Evolutionary conservation across 2,329 filamentous ascomycete species (phyloP).

Genomic region (Fusarium globosum): DNA sequence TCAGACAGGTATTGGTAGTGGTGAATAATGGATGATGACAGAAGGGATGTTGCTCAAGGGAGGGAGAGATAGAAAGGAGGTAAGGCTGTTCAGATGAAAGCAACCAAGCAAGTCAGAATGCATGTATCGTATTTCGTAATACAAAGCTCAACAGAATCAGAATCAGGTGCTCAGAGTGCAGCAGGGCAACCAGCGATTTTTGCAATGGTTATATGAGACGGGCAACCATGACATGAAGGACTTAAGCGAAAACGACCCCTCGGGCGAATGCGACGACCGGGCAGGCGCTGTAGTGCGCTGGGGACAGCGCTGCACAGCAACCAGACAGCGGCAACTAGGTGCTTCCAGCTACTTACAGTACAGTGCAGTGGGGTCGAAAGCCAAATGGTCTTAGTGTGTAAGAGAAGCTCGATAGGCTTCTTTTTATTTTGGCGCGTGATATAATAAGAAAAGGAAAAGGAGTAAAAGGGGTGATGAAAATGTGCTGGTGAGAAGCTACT

Average conservation of each 20-base stretch:
- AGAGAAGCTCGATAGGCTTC: background rate
- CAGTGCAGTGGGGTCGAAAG: constrained; percentile 23
- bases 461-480: constrained; percentile 17
- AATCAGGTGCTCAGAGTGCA: constrained; percentile 11
- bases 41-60: constrained; percentile 4
- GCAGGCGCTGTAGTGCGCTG: constrained; percentile 9
- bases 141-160: constrained; percentile 1
- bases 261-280: constrained; percentile 8
- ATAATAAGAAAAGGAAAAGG: constrained; percentile 10
- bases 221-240: background rate
- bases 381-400: constrained; percentile 26
- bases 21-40: constrained; percentile 15
- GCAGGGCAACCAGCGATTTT: constrained; percentile 22
- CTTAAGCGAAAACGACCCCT: constrained; percentile 28
- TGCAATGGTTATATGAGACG: constrained; percentile 19
- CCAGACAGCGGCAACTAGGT: constrained; percentile 2
- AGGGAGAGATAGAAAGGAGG: constrained; percentile 16
- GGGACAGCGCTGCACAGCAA: constrained; percentile 28
- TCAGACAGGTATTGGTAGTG: constrained; percentile 23
- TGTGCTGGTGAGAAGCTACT: constrained; percentile 9
- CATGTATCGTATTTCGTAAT: background rate
- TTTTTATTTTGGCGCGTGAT: constrained; percentile 27
- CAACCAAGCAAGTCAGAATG: background rate
- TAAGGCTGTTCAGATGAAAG: background rate
- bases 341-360: constrained; percentile 22